Evolutionary conservation across 768 basidiomycete species (phyloP), one percentile per base, ranked within the genome.

Genomic region (Leucocoprinus birnbaumii): DNA sequence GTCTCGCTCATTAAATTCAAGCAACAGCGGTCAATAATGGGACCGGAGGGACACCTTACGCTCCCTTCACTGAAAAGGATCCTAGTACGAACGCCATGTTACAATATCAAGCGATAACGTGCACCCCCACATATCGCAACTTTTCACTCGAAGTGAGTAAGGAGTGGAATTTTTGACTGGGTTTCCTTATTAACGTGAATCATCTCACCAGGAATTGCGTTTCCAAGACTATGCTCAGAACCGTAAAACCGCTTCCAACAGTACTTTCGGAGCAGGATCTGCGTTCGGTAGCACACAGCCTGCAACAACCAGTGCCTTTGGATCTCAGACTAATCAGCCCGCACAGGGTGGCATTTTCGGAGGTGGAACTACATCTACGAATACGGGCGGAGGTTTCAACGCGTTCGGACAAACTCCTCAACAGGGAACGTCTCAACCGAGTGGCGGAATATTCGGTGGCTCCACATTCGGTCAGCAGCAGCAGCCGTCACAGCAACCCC

Each of bases 91-190:
- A 73, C 3, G n/a, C 41, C 8, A 48, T 43, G 40, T 73, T 87
- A 40, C 86, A 89, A 58, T 96, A 88, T 68, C 92, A 95, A 68
- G 80, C 85, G 35, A 92, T 93, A 51, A 80, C 86, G 16, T 86
- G 86, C 59, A 91, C 88, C 79, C 88, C 88, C 14, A 78, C 79
- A 16, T 96, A 94, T 65, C 71, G 79, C 56, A 86, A 87, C 40
- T 85, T 80, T 57, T 94, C 91, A 19, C 80, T 90, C 58, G 92
- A 87, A 77, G 90, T 84, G 60, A 47, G 74, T 73, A 10, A 42
- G 27, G 16, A 27, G n/a, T 56, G 55, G 46, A 37, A 51, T 35
- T 50, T 37, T 2, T 51, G 31, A 50, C 57, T 44, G 51, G 5
- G 4, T 38, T 38, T 38, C 9, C 38, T 38, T 14, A 14, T 16